Base-by-base conservation (phyloP, 768 basidiomycete genomes). In the Boletus rubroflammeus region DNA sequence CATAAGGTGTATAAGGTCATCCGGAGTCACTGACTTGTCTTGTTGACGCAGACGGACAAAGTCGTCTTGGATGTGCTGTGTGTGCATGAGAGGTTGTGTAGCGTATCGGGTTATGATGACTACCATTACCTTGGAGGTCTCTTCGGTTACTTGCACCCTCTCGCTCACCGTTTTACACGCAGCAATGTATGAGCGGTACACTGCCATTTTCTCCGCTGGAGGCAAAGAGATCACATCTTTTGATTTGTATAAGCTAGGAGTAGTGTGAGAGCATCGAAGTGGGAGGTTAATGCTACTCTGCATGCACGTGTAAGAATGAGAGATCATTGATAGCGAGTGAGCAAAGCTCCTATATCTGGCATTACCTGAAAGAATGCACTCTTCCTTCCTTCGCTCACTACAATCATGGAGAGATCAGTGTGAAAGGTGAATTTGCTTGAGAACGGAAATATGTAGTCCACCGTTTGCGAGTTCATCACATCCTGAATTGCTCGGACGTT, bases 361-460 rank as follows among this genome's bases (percentile, higher is more conserved):
- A 17, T 51, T 53, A 87, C 89, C 78, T 83, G 77, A 67, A 90
- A 86, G 63, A 93, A 85, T 2, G 85, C 74, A 59, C 87, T 90
- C 68, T 82, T 84, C 55, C 75, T 75, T 29, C 90, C 88, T 54
- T 85, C 78, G 38, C 78, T 76, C 10, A 86, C 69, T 0, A 88
- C 69, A 19, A 93, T 58, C 55, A 85, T 81, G n/a, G 70, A 76
- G n/a, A 88, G 69, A 60, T 91, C 88, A 0, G 88, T 90, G 19
- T 83, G 76, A 62, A 93, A 92, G 8, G 77, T 68, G 67, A 86
- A 92, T 53, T 66, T 76, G 64, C 83, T 87, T 25, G 66, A 68
- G 68, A 81, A 93, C 1, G 90, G 91, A 64, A 91, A 93, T 32
- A 77, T 67, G 64, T 93, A 93, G 23, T 83, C 78, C 28, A 92